These are phyloP conservation scores for Kentomonas sorsogonicus DNA, from an alignment of 208 protist species.

Conservation along the genomic window DNA sequence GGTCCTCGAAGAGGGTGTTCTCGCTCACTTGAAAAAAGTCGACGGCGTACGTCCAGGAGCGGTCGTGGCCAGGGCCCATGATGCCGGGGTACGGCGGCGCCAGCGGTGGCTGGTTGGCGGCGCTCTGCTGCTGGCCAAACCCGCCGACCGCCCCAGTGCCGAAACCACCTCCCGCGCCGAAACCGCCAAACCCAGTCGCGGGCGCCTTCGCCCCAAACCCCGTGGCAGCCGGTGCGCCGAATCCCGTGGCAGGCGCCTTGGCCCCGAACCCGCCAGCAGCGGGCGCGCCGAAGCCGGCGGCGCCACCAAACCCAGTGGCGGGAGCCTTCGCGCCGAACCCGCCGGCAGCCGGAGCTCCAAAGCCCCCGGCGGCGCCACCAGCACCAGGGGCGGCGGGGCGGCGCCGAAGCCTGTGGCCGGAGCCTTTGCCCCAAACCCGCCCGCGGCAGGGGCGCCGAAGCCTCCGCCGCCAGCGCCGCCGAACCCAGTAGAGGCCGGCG, in stretches of 20 bases:
- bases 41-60: constrained; percentile 46
- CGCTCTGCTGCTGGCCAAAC: too few species aligned
- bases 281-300: neutral
- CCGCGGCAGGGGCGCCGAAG: constrained; percentile 23
- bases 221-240: neutral
- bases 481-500: constrained; percentile 15
- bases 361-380: constrained; percentile 15
- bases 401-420: constrained; percentile 25
- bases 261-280: constrained; percentile 15
- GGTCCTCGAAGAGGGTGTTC: constrained; percentile 55
- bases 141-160: constrained; percentile 6
- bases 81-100: constrained; percentile 61
- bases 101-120: constrained; percentile 21
- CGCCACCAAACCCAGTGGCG: neutral
- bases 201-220: constrained; percentile 2
- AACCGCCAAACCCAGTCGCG: constrained; percentile 1
- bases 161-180: constrained; percentile 1
- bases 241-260: neutral
- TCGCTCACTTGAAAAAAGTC: constrained; percentile 72
- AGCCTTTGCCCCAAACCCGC: constrained; percentile 29
- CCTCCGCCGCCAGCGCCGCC: constrained; percentile 15
- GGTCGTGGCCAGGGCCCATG: constrained; percentile 60
- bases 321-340: neutral
- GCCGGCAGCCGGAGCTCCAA: constrained; percentile 7
- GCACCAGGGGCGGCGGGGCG: constrained; percentile 6